phyloP scores from a whole-genome alignment of 176 grass and related monocot species.

The Phragmites australis region DNA sequence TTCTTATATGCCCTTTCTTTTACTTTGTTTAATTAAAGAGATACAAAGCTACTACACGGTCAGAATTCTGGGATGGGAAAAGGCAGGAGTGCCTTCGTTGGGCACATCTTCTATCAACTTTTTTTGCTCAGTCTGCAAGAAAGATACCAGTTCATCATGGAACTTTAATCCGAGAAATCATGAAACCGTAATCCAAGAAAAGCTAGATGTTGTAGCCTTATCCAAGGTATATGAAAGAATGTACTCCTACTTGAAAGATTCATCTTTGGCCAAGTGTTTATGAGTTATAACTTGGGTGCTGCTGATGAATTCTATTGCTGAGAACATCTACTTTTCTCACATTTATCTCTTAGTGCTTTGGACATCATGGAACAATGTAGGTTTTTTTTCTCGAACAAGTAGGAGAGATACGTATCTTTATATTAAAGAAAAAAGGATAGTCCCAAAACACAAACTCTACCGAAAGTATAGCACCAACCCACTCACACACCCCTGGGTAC shows the following conservation, averaged over 20 bases:
- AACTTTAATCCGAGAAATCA: too few species aligned
- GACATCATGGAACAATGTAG: background rate
- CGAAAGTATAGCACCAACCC: too few species aligned
- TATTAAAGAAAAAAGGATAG: too few species aligned
- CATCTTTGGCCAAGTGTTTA: constrained; percentile 3
- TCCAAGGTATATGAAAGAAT: background rate
- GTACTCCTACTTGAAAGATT: background rate
- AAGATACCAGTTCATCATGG: too few species aligned
- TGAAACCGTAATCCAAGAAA: background rate
- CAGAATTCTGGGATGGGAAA: constrained; percentile 41
- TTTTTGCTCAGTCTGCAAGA: constrained; percentile 45
- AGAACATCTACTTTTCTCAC: background rate
- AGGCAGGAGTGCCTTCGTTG: constrained; percentile 36
- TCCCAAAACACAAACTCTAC: too few species aligned
- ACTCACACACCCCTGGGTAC: too few species aligned
- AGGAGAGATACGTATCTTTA: too few species aligned
- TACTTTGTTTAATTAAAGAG: constrained; percentile 29
- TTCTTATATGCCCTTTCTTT: background rate
- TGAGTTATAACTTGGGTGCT: background rate
- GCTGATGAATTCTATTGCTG: background rate
- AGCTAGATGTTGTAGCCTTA: background rate
- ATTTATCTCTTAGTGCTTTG: background rate
- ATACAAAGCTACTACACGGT: constrained; percentile 14
- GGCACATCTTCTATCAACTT: constrained; percentile 34
- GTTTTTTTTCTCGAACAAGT: too few species aligned